Evolutionary conservation across 2,329 filamentous ascomycete genomes (phyloP), one percentile per base, ranked within the genome.

Genomic region (Colletotrichum tropicale): DNA sequence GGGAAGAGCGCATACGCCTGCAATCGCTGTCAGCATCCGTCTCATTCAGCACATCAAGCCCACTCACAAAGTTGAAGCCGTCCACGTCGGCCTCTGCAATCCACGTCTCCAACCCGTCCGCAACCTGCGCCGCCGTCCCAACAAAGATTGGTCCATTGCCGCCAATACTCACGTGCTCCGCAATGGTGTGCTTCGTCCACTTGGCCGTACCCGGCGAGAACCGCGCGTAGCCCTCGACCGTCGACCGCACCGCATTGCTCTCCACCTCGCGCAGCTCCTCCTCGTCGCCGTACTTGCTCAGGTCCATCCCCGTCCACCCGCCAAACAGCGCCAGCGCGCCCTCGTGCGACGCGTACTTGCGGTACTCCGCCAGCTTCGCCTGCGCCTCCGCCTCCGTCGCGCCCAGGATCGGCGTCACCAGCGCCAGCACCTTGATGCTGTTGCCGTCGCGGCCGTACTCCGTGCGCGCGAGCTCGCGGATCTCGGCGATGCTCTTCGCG

Each of bases 141-240:
- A 95, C 91, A 4, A 92, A 82, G 0, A 92, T 88, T 0, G 92
- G 90, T 0, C 93, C 92, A 21, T 94, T 88, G 2, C 93, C 93
- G 6, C 93, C 93, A 15, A 95, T 88, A 56, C 90, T 91, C 66
- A 94, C 90, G 77, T 94, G 91, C 79, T 94, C 88, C 0, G 92
- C 93, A 7, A 95, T 89, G 0, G 92, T 94, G 64, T 90, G 87
- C 81, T 94, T 94, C 1, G 93, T 95, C 94, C 94, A 95, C 80
- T 93, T 94, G 0, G 89, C 86, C 4, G 91, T 90, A 4, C 87
- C 89, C 0, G 92, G 91, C 0, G 90, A 89, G 61, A 90, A 89
- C 60, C 89, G 87, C 12, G 90, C 87, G 79, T 90, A 90, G 2
- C 85, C 89, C 77, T 91, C 88, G 3, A 92, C 88, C 0, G 88